Conservation (phyloP, 805 yeast species). For the Kodamaea kaohsiungensis region DNA sequence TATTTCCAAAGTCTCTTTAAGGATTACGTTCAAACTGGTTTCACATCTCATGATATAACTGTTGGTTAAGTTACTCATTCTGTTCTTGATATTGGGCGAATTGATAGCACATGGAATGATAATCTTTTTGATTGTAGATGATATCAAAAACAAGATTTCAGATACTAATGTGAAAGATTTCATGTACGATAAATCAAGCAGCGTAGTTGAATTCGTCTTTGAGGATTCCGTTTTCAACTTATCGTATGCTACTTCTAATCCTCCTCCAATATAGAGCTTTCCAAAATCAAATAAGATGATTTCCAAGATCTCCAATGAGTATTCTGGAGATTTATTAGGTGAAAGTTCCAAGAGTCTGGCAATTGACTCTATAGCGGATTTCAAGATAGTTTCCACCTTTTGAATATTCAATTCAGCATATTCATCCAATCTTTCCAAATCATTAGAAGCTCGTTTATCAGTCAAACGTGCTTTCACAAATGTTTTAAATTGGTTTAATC, state of each 20-base stretch:
- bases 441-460: conserved; percentile 37
- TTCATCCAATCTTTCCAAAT: conserved; percentile 23
- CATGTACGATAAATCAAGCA: conserved; percentile 49
- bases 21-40: conserved; percentile 60
- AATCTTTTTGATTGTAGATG: conserved; percentile 72
- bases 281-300: conserved; percentile 70
- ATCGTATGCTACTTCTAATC: conserved; percentile 68
- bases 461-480: conserved; percentile 53
- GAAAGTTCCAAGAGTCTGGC: conserved; percentile 75
- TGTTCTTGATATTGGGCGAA: conserved; percentile 54
- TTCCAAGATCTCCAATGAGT: conserved; percentile 66
- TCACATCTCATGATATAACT: conserved; percentile 62
- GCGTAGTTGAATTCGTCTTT: conserved; percentile 22
- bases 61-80: conserved; percentile 64
- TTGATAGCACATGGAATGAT: conserved; percentile 72
- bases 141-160: conserved; percentile 62
- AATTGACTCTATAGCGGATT: conserved; percentile 70
- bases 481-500: conserved; percentile 53
- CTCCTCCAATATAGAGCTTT: conserved; percentile 69
- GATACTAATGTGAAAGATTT: conserved; percentile 52
- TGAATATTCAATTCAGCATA: conserved; percentile 37
- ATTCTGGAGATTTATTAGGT: conserved; percentile 60
- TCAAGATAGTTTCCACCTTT: conserved; percentile 62
- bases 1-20: conserved; percentile 58
- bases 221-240: conserved; percentile 40